Conservation (phyloP, 805 yeast species). For the Yarrowia osloensis region DNA sequence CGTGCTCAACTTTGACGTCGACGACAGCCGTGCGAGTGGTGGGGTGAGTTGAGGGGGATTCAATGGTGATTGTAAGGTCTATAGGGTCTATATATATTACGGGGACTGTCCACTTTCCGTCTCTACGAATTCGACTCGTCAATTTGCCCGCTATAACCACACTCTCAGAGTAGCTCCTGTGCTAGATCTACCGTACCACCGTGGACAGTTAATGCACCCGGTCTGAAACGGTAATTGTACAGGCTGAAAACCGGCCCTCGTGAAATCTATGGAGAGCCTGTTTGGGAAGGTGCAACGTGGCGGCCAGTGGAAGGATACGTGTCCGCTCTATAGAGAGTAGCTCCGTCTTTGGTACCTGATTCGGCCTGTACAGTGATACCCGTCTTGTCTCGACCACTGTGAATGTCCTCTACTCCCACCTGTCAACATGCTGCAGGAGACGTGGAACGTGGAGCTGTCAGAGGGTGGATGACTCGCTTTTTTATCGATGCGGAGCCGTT, state of each 20-base stretch:
- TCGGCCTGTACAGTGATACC: too few species aligned
- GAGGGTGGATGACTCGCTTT: background rate
- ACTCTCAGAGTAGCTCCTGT: background rate
- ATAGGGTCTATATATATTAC: background rate
- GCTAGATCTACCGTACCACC: background rate
- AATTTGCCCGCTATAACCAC: background rate
- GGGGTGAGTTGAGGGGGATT: background rate
- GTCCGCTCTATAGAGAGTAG: background rate
- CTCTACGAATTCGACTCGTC: background rate
- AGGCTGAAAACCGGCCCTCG: background rate
- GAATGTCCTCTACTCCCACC: background rate
- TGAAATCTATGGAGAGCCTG: background rate
- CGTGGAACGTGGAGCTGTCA: background rate
- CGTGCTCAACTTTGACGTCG: conserved; percentile 13
- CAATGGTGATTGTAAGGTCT: too few species aligned
- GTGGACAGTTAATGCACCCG: background rate
- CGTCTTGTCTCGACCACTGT: background rate
- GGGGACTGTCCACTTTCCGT: background rate
- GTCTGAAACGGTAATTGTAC: conserved; percentile 5
- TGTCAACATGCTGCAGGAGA: background rate
- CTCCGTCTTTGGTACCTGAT: too few species aligned
- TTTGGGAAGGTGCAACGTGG: background rate
- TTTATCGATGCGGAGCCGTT: too few species aligned
- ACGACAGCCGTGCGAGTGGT: background rate
- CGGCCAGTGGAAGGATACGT: background rate